A percentile compares a stretch with the other conserved stretches of the same genome.
Evolutionary conservation across 169 alveolate species (phyloP).

Genomic region (Eimeria acervulina): DNA sequence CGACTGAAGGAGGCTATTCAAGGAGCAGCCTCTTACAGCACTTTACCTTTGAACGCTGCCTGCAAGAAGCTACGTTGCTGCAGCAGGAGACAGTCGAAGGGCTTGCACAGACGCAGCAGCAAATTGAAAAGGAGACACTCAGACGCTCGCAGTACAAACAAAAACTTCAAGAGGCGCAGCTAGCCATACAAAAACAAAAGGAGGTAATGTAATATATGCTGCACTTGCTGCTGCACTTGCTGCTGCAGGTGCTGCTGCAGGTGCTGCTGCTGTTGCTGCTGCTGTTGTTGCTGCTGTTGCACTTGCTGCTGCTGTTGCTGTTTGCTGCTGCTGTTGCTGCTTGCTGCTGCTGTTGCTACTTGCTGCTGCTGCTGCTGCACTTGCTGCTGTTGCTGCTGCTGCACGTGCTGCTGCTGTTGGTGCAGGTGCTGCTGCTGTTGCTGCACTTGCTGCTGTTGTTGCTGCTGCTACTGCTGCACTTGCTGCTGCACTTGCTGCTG

Average conservation of each 20-base stretch:
- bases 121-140: slow-evolving; percentile 69
- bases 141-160: slow-evolving; percentile 13
- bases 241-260: slow-evolving; percentile 13
- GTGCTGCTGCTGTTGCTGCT: slow-evolving; percentile 43
- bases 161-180: slow-evolving; percentile 71
- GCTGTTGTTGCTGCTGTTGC: slow-evolving; percentile 38
- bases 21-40: neutral
- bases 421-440: neutral
- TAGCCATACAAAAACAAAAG: slow-evolving; percentile 38
- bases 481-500: neutral
- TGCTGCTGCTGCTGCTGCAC: neutral
- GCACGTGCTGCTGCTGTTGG: neutral
- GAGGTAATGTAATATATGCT: neutral
- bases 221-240: neutral
- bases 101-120: slow-evolving; percentile 21
- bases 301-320: no score
- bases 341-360: no score
- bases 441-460: neutral
- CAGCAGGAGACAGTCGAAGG: slow-evolving; percentile 60
- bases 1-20: neutral
- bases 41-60: slow-evolving; percentile 5
- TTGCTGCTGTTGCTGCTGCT: slow-evolving; percentile 1
- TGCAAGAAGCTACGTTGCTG: slow-evolving; percentile 64
- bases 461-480: neutral
- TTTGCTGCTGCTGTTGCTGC: slow-evolving; percentile 1